These are phyloP conservation scores for Trypanosoma lewisi DNA, from an alignment of 208 protist genomes.

Conservation along the genomic window DNA sequence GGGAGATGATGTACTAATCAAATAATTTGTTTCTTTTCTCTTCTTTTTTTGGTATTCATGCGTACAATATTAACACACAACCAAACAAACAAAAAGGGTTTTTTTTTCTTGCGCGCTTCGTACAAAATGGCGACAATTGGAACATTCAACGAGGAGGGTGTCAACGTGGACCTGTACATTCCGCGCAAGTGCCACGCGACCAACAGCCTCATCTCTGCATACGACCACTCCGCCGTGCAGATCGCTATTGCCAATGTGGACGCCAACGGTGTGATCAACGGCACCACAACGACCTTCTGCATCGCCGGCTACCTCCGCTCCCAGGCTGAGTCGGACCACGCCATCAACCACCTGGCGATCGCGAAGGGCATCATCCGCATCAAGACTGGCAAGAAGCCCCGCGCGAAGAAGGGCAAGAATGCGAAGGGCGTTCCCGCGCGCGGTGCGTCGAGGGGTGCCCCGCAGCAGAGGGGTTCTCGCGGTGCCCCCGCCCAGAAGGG, in stretches of 20 bases:
- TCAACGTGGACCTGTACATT: constrained; percentile 95
- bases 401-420: constrained; percentile 42
- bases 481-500: constrained; percentile 23
- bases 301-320: constrained; percentile 94
- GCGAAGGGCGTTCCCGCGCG: constrained; percentile 33
- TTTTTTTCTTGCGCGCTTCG: constrained; percentile 5
- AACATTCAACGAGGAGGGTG: constrained; percentile 90
- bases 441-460: constrained; percentile 7
- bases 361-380: constrained; percentile 79
- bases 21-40: background rate
- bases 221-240: constrained; percentile 96
- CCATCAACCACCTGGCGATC: constrained; percentile 94
- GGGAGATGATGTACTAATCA: no score
- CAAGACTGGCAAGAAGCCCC: constrained; percentile 83
- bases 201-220: constrained; percentile 92
- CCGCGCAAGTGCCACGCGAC: constrained; percentile 97
- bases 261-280: constrained; percentile 87
- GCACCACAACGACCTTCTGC: constrained; percentile 91
- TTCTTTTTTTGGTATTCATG: no score
- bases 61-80: no score
- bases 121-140: constrained; percentile 81
- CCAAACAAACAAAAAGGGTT: constrained; percentile 3
- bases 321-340: constrained; percentile 92
- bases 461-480: constrained; percentile 11
- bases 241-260: constrained; percentile 93